These are phyloP conservation scores for Lipomyces chichibuensis DNA, from an alignment of 805 yeast species.

Conservation along the genomic window DNA sequence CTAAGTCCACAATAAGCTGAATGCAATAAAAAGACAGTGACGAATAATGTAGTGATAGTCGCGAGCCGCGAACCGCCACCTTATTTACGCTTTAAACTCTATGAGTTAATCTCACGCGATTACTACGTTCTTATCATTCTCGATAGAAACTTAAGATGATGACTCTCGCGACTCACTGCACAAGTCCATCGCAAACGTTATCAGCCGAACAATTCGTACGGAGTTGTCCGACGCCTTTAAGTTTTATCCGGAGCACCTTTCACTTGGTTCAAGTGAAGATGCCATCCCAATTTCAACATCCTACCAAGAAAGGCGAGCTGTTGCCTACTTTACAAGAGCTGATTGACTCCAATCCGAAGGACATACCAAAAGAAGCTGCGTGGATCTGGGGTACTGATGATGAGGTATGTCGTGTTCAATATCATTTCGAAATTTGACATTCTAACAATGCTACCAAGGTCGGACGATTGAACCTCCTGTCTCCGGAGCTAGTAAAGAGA, in stretches of 20 bases:
- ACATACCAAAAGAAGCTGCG: slow-evolving; percentile 37
- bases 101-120: too few species aligned
- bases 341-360: slow-evolving; percentile 20
- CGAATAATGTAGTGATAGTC: too few species aligned
- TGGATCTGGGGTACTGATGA: slow-evolving; percentile 40
- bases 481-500: slow-evolving; percentile 35
- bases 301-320: slow-evolving; percentile 21
- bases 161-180: too few species aligned
- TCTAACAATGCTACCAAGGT: slow-evolving; percentile 16
- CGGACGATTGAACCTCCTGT: slow-evolving; percentile 36
- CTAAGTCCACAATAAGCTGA: too few species aligned
- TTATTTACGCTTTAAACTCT: too few species aligned
- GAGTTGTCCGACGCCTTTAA: too few species aligned
- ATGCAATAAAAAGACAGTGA: too few species aligned
- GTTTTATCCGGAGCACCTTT: neutral
- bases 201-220: too few species aligned
- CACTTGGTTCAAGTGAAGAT: slow-evolving; percentile 6
- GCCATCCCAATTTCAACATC: slow-evolving; percentile 25
- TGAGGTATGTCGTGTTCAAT: slow-evolving; percentile 22
- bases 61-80: too few species aligned
- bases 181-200: too few species aligned
- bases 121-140: too few species aligned
- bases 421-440: neutral
- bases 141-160: too few species aligned
- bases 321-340: slow-evolving; percentile 32